Evolutionary conservation across 805 yeast genomes (phyloP).

Genomic region (Priceomyces haplophilus): DNA sequence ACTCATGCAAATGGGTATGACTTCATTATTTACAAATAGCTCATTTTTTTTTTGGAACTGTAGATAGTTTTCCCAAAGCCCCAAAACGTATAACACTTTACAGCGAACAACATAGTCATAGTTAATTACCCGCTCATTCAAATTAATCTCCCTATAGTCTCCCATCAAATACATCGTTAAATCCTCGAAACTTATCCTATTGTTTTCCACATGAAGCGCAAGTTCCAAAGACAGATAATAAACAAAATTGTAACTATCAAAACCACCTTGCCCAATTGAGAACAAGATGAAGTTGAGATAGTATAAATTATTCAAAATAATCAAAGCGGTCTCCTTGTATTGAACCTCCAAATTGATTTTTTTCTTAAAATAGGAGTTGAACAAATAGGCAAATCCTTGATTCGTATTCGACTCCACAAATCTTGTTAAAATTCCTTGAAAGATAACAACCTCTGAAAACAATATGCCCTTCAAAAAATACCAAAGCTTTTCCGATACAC

Average conservation of each 20-base stretch:
- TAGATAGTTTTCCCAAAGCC: slow-evolving; percentile 45
- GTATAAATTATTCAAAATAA: slow-evolving; percentile 40
- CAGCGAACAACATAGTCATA: slow-evolving; percentile 27
- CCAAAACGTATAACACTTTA: slow-evolving; percentile 45
- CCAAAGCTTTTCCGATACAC: slow-evolving; percentile 28
- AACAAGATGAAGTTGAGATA: slow-evolving; percentile 47
- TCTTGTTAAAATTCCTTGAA: slow-evolving; percentile 46
- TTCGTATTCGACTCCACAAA: slow-evolving; percentile 20
- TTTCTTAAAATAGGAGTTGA: not conserved
- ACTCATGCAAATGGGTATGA: slow-evolving; percentile 31
- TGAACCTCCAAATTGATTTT: slow-evolving; percentile 18
- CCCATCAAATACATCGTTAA: slow-evolving; percentile 33
- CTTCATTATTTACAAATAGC: slow-evolving; percentile 19
- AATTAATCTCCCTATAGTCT: slow-evolving; percentile 31
- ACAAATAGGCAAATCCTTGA: not conserved
- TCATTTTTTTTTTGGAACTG: slow-evolving; percentile 22
- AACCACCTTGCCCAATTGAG: slow-evolving; percentile 61
- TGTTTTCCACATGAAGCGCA: slow-evolving; percentile 20
- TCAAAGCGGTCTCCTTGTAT: slow-evolving; percentile 25
- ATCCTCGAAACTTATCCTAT: slow-evolving; percentile 25
- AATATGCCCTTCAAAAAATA: slow-evolving; percentile 37
- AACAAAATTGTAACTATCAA: slow-evolving; percentile 60
- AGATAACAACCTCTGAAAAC: slow-evolving; percentile 48
- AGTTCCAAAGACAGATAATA: slow-evolving; percentile 48
- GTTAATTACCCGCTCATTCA: slow-evolving; percentile 26